Percentiles rank a stretch among this genome's conserved stretches.
Evolutionary conservation across 2,329 filamentous ascomycete genomes (phyloP).

Genomic region (Ophiocordyceps camponoti-leonardi): DNA sequence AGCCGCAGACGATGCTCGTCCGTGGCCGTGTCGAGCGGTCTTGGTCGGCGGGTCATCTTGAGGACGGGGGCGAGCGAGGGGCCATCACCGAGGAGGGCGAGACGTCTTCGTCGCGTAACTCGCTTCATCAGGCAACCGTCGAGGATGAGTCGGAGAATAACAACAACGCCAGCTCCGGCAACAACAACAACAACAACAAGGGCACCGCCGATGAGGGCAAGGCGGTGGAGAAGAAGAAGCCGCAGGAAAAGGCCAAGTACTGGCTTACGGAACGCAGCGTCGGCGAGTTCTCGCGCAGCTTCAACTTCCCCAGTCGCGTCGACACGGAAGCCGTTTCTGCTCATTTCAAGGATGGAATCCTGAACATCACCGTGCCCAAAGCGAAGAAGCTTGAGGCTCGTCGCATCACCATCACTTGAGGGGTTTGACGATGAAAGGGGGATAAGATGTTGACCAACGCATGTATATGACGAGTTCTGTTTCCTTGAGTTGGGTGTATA

Average conservation of each 20-base stretch:
- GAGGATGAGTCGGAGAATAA: slow-evolving; percentile 36
- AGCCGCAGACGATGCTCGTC: slow-evolving; percentile 55
- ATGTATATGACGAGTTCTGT: background rate
- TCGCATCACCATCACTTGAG: slow-evolving; percentile 37
- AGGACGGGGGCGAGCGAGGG: slow-evolving; percentile 18
- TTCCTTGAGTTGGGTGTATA: background rate
- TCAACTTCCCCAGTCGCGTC: slow-evolving; percentile 48
- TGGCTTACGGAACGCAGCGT: slow-evolving; percentile 53
- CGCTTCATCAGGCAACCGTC: slow-evolving; percentile 40
- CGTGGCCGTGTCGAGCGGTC: slow-evolving; percentile 51
- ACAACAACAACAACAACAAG: slow-evolving; percentile 8
- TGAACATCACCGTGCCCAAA: slow-evolving; percentile 49
- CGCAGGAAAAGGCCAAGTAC: slow-evolving; percentile 37
- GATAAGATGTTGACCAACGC: background rate
- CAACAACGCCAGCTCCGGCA: slow-evolving; percentile 6
- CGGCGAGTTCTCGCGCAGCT: slow-evolving; percentile 51
- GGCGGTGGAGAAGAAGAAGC: slow-evolving; percentile 11
- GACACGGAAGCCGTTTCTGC: slow-evolving; percentile 46
- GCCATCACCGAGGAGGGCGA: slow-evolving; percentile 23
- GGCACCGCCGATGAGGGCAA: slow-evolving; percentile 10
- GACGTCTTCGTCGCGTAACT: slow-evolving; percentile 18
- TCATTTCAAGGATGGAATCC: slow-evolving; percentile 45
- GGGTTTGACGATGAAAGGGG: too few species aligned
- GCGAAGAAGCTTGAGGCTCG: slow-evolving; percentile 38
- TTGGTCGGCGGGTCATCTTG: slow-evolving; percentile 36